These are phyloP conservation scores for Rhodomyrtus psidioides DNA, from an alignment of 441 rosid species.

Conservation along the genomic window DNA sequence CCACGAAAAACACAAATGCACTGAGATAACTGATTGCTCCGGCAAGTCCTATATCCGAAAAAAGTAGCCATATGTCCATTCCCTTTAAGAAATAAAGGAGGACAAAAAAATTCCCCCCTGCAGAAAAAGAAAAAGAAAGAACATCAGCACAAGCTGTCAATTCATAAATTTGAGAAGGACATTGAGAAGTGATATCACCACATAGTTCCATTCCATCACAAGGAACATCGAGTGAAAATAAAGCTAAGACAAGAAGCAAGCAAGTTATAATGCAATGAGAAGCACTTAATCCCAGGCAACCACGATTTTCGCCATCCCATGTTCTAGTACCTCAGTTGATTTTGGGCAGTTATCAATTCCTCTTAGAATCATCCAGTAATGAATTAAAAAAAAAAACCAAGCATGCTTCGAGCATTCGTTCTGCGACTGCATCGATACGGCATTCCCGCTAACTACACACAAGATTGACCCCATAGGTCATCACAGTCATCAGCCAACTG, in stretches of 20 bases:
- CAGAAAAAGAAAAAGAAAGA: not conserved
- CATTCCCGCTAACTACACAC: not conserved
- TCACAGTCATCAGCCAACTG: not conserved
- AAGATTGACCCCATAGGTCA: not conserved
- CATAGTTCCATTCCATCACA: not conserved
- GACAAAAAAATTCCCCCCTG: not conserved
- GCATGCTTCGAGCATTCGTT: not conserved
- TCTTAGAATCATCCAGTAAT: not conserved
- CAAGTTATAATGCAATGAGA: not conserved
- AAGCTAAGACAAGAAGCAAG: not conserved
- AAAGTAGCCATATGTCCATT: conserved; percentile 65
- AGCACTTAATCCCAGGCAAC: not conserved
- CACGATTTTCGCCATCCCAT: not conserved
- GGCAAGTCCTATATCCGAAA: conserved; percentile 62
- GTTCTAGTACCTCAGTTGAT: not conserved
- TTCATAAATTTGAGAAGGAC: not conserved
- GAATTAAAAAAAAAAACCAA: conserved; percentile 12
- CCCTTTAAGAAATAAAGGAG: not conserved
- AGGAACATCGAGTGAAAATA: not conserved
- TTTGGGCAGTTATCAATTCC: too few relatives aligned
- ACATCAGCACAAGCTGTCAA: not conserved
- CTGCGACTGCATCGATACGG: not conserved
- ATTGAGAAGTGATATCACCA: not conserved
- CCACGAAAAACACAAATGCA: conserved; percentile 66
- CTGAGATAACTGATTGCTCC: conserved; percentile 65